Base-by-base conservation (phyloP, 495 filamentous ascomycete genomes). In the Pyrenula aspistea region DNA sequence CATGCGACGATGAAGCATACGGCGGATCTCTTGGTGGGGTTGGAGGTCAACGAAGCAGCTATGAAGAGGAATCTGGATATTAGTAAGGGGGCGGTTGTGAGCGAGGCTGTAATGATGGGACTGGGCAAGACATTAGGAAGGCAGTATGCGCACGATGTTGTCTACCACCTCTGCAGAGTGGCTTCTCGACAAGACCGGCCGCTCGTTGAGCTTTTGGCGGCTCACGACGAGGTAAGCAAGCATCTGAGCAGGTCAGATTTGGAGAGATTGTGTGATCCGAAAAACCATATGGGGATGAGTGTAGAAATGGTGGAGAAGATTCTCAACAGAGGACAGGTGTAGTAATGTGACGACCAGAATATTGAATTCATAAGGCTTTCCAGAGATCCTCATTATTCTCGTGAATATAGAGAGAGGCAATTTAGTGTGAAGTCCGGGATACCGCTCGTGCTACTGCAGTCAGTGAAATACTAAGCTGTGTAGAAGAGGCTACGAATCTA, bases 81-180 rank as follows among this genome's bases (percentile, higher is more conserved):
- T 12, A 76, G 72, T 1, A 64, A 65, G 55, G 76, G 76, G 25
- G 55, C 77, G 56, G 78, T 80, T 63, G 76, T 78, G n/a, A 75
- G 69, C 1, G 76, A 80, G 62, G 77, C 77, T 0, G 76, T 80
- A 12, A 80, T 80, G 76, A 80, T 80, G 77, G 76, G 71, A 3
- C 66, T 80, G 56, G 77, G 74, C 53, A 67, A 69, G 47, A 62
- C 72, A 57, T 61, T 76, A 21, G 77, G 77, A 24, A 61, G 77
- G 47, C 71, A 75, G 55, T 63, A 68, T 50, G 77, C 77, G 19
- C 76, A 80, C 66, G 75, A 78, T 65, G 65, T 79, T 56, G 72
- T 80, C 21, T 80, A 80, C 59, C 73, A 77, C 58, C 73, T 73
- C n/a, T 80, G 77, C 58, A 71, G 68, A 53, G 68, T 73, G 55